These are phyloP conservation scores for Chlamydomonas urium DNA, from an alignment of 139 green algal species.

Conservation along the genomic window DNA sequence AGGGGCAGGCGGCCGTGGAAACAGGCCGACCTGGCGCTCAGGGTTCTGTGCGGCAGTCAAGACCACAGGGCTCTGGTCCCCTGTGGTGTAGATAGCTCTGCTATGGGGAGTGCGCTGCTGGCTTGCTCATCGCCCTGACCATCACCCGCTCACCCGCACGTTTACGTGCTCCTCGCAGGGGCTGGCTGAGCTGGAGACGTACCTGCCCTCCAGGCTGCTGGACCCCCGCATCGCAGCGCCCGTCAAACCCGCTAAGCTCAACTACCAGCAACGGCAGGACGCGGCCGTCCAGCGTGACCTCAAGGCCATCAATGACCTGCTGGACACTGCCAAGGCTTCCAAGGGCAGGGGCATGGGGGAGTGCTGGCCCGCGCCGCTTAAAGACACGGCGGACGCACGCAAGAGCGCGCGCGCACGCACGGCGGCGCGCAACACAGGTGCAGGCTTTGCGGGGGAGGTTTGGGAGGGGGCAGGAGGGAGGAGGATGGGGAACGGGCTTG, in stretches of 20 bases:
- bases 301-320: conserved; percentile 50
- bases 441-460: too few relatives aligned
- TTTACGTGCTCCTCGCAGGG: conserved; percentile 19
- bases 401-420: too few relatives aligned
- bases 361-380: conserved; percentile 55
- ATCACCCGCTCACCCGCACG: not conserved
- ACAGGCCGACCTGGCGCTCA: too few relatives aligned
- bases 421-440: too few relatives aligned
- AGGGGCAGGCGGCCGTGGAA: too few relatives aligned
- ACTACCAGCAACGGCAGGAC: conserved; percentile 50
- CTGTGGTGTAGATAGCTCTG: too few relatives aligned
- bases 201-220: conserved; percentile 38
- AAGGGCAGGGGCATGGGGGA: conserved; percentile 48
- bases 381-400: conserved; percentile 23
- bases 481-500: too few relatives aligned
- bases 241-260: conserved; percentile 32
- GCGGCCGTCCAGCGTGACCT: conserved; percentile 46
- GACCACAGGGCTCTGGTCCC: too few relatives aligned
- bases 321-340: conserved; percentile 47
- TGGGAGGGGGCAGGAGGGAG: too few relatives aligned
- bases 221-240: conserved; percentile 27
- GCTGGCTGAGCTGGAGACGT: conserved; percentile 48
- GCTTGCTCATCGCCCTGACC: too few relatives aligned
- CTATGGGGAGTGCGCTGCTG: too few relatives aligned
- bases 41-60: too few relatives aligned